Base-by-base conservation (phyloP, 2,329 filamentous ascomycete species). In the Emericellopsis atlantica region DNA sequence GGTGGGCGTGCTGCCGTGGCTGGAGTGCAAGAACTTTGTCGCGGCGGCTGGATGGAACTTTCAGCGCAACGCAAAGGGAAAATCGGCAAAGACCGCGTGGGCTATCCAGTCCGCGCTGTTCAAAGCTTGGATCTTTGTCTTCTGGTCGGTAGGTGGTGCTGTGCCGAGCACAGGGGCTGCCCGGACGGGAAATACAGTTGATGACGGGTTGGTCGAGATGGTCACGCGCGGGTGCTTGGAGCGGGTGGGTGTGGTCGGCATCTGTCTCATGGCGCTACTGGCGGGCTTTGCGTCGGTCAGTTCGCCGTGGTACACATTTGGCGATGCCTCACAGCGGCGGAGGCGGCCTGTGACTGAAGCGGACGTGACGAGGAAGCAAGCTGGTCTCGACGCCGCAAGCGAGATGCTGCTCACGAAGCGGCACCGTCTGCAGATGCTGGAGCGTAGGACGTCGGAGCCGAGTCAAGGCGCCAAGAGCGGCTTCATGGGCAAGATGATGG, bases 271-370 rank as follows among this genome's bases (percentile, higher is more conserved):
- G 85, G 87, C 86, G 14, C 71, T 89, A 12, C 66, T 94, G n/a
- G 86, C 86, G 6, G 87, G 87, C 0, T 94, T 93, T 52, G 87
- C 87, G 6, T 85, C 85, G n/a, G 83, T 93, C 29, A 89, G 84
- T 21, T 82, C 84, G 2, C 78, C 88, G 2, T 94, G 87, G 85
- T 83, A 93, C 54, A 85, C 77, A 1, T 86, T 93, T 59, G 74
- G 78, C 21, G 76, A 79, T 24, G 32, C 72, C 32, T 65, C 75
- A 36, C 54, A 61, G 9, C 58, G 62, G 26, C 57, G 57, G 37
- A 65, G 64, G 39, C 69, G 73, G 24, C 74, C 74, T 4, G 75
- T 88, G 15, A 80, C 81, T 0, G 85, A 93, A 39, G 69, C 76
- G 9, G 84, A 90, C 48, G 72, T 94, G 37, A 67, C 75, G 38